Conservation (phyloP, 2,329 filamentous ascomycete species). For the Talaromyces sp. region DNA sequence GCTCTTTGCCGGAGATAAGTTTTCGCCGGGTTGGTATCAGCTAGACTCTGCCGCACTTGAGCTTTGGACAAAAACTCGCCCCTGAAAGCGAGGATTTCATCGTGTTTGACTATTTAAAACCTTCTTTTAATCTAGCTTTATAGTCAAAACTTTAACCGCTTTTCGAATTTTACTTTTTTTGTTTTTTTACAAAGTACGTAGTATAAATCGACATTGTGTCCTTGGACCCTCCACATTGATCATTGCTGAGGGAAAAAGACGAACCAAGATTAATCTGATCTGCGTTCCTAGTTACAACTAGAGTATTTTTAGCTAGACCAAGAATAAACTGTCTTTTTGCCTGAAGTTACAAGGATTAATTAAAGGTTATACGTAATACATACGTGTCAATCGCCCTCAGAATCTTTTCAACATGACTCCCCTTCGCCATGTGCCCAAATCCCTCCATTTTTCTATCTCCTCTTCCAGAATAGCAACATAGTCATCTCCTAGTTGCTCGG, state of each 20-base stretch:
- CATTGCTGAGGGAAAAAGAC: background rate
- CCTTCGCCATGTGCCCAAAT: conserved; percentile 1
- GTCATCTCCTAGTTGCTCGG: background rate
- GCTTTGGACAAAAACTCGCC: background rate
- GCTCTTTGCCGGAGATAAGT: background rate
- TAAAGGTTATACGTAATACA: no score
- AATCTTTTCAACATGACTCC: conserved; percentile 5
- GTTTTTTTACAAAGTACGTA: no score
- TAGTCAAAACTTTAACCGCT: background rate
- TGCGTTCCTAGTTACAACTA: no score
- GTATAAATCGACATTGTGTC: background rate
- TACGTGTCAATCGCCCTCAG: no score
- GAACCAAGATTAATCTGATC: background rate
- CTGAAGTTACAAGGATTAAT: background rate
- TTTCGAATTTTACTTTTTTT: background rate
- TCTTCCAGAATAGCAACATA: conserved; percentile 1
- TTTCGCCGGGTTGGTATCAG: background rate
- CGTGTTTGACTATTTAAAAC: background rate
- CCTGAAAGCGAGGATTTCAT: background rate
- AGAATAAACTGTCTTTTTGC: no score
- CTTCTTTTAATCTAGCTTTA: background rate
- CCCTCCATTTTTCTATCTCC: conserved; percentile 4
- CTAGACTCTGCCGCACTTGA: no score
- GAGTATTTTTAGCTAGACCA: no score
- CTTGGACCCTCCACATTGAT: background rate